Conservation (phyloP, 2,329 filamentous ascomycete species). For the Ceratocystis diversiconidia region DNA sequence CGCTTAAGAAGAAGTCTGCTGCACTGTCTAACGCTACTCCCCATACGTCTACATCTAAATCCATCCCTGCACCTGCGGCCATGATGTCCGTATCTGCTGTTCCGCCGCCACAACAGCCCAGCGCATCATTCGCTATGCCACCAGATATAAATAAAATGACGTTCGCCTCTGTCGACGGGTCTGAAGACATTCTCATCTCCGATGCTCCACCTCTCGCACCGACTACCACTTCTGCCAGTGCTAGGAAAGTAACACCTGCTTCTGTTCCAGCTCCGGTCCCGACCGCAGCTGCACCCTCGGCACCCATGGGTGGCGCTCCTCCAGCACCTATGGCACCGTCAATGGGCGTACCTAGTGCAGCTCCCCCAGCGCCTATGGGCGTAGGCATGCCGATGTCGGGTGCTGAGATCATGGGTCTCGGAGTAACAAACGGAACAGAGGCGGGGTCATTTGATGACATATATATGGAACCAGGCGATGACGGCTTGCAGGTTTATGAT, state of each 20-base stretch:
- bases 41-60: background rate
- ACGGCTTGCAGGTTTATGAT: conserved; percentile 10
- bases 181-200: conserved; percentile 10
- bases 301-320: conserved; percentile 16
- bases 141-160: background rate
- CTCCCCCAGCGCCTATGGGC: conserved; percentile 3
- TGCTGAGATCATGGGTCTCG: conserved; percentile 8
- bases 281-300: conserved; percentile 21
- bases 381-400: conserved; percentile 2
- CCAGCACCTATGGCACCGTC: conserved; percentile 14
- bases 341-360: background rate
- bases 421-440: background rate
- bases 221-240: conserved; percentile 10
- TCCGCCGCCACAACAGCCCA: background rate
- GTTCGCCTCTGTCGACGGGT: conserved; percentile 14
- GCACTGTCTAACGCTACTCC: conserved; percentile 26
- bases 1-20: conserved; percentile 24
- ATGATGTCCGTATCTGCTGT: conserved; percentile 9
- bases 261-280: conserved; percentile 19
- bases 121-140: background rate
- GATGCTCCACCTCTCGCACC: conserved; percentile 17
- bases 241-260: conserved; percentile 12
- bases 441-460: conserved; percentile 13
- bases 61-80: background rate
- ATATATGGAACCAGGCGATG: conserved; percentile 14